phyloP scores from a whole-genome alignment of 371 early-diverging fungal genomes.

The Cokeromyces recurvatus region DNA sequence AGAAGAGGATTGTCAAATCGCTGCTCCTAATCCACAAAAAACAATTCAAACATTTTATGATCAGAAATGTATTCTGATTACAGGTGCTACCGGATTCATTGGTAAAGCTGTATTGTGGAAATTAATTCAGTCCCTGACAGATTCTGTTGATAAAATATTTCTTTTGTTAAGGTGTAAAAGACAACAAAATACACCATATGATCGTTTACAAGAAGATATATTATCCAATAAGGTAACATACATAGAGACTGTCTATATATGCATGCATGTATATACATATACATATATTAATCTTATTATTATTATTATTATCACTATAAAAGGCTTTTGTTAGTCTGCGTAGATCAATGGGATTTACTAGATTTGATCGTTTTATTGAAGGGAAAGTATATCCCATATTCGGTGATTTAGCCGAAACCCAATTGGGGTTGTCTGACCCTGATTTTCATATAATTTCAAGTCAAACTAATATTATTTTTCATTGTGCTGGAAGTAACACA shows the following conservation, averaged over 20 bases:
- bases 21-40: neutral
- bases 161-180: constrained; percentile 30
- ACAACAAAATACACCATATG: constrained; percentile 11
- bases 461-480: constrained; percentile 45
- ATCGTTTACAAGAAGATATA: constrained; percentile 39
- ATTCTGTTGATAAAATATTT: constrained; percentile 31
- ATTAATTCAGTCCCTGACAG: constrained; percentile 26
- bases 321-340: constrained; percentile 42
- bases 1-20: neutral
- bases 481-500: constrained; percentile 56
- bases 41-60: constrained; percentile 26
- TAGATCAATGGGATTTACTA: constrained; percentile 30
- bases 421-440: constrained; percentile 42
- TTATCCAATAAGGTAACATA: constrained; percentile 38
- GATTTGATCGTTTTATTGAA: constrained; percentile 37
- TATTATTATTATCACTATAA: too few species aligned
- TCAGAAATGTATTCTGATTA: constrained; percentile 45
- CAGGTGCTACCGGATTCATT: constrained; percentile 61
- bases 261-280: too few species aligned
- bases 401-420: constrained; percentile 47
- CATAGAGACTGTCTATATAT: too few species aligned
- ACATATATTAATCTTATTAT: too few species aligned
- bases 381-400: constrained; percentile 51
- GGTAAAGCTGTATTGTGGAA: constrained; percentile 62
- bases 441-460: constrained; percentile 39